phyloP scores from a whole-genome alignment of 345 rosid genomes.

The Pistacia atlantica region DNA sequence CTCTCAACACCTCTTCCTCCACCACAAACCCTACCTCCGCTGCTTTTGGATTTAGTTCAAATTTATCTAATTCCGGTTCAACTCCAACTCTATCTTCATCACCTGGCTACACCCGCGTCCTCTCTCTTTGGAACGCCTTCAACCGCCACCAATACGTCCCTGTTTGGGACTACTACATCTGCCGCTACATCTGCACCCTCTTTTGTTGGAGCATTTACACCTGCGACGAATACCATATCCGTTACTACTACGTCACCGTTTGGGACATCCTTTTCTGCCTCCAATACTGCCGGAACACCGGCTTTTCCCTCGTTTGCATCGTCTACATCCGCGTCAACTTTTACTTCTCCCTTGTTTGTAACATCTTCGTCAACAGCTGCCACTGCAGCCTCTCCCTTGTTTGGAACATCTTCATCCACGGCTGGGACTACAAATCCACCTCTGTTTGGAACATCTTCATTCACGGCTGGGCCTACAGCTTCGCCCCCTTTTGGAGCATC shows the following conservation, averaged over 20 bases:
- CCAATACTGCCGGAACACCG: conserved; percentile 22
- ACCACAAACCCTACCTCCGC: conserved; percentile 20
- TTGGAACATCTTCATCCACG: conserved; percentile 19
- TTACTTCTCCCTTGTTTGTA: conserved; percentile 31
- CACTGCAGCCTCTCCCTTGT: conserved; percentile 22
- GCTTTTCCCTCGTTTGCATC: conserved; percentile 28
- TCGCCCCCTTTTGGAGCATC: conserved; percentile 32
- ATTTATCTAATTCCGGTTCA: conserved; percentile 21
- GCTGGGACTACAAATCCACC: background rate
- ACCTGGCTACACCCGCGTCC: conserved; percentile 29
- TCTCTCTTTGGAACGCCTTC: conserved; percentile 33
- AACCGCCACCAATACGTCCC: conserved; percentile 16
- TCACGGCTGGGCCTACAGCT: conserved; percentile 25
- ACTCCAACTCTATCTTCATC: conserved; percentile 27
- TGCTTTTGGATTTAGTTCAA: conserved; percentile 34
- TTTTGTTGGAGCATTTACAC: conserved; percentile 22
- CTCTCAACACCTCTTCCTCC: background rate
- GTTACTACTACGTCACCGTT: conserved; percentile 16
- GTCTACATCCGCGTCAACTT: conserved; percentile 21
- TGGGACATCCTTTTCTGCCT: conserved; percentile 9
- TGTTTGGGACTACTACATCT: conserved; percentile 32
- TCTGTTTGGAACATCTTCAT: conserved; percentile 21
- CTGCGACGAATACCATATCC: conserved; percentile 4
- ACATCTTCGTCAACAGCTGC: conserved; percentile 26
- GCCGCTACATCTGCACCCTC: conserved; percentile 18